Conservation (phyloP, 106 monocot species). For the Triglochin maritima region DNA sequence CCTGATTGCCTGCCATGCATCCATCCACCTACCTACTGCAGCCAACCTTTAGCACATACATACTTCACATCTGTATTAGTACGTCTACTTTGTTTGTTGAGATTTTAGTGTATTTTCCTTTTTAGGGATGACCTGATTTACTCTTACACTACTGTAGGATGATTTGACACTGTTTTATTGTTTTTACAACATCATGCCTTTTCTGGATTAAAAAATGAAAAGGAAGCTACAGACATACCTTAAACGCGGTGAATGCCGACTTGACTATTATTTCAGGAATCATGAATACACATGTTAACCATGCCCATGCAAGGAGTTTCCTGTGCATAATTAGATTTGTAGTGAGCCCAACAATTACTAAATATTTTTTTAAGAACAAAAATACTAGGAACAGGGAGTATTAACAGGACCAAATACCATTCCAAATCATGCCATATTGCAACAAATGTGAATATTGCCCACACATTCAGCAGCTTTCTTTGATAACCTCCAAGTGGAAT, state of each 20-base stretch:
- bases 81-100: no score
- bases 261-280: conserved; percentile 79
- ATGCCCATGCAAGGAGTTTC: conserved; percentile 98
- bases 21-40: no score
- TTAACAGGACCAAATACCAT: conserved; percentile 35
- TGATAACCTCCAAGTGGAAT: conserved; percentile 93
- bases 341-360: no score
- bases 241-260: conserved; percentile 32
- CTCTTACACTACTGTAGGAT: no score
- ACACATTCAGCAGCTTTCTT: conserved; percentile 74
- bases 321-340: conserved; percentile 18
- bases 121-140: no score
- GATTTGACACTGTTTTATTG: no score
- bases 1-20: no score
- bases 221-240: conserved; percentile 20
- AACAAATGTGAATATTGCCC: conserved; percentile 98
- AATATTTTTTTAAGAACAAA: background rate
- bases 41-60: no score
- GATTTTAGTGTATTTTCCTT: no score
- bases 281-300: conserved; percentile 93
- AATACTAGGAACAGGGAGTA: background rate
- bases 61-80: no score
- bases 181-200: no score
- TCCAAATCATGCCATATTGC: conserved; percentile 99
- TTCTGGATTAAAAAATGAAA: no score